A percentile compares a stretch with the other conserved stretches of the same genome.
These are phyloP conservation scores for Helichrysum umbraculigerum DNA, from an alignment of 129 eudicot species.

Conservation along the genomic window DNA sequence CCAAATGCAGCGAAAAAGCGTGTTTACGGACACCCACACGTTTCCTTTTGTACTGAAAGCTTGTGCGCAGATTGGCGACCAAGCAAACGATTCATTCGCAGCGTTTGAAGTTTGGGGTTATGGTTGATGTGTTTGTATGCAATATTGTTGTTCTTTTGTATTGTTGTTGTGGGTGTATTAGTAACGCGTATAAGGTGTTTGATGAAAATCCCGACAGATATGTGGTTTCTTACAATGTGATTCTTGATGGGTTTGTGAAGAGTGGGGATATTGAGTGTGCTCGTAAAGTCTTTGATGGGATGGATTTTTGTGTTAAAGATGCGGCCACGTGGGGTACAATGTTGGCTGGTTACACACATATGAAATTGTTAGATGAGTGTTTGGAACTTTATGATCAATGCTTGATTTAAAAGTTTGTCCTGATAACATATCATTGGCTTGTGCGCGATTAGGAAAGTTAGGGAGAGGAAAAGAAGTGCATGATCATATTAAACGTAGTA, in stretches of 20 bases:
- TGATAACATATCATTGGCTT: constrained; percentile 59
- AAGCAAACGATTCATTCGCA: constrained; percentile 43
- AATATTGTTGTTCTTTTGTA: constrained; percentile 53
- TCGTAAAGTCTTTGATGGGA: constrained; percentile 53
- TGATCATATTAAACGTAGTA: constrained; percentile 32
- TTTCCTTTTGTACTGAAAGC: constrained; percentile 69
- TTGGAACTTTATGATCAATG: constrained; percentile 60
- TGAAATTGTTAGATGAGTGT: constrained; percentile 41
- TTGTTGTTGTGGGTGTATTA: constrained; percentile 28
- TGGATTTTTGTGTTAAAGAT: constrained; percentile 51
- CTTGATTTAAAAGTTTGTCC: constrained; percentile 30
- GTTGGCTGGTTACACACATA: constrained; percentile 59
- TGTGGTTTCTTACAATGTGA: constrained; percentile 56
- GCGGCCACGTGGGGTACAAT: constrained; percentile 64
- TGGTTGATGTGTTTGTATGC: constrained; percentile 50
- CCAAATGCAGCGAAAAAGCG: constrained; percentile 47
- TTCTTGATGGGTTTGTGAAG: constrained; percentile 71
- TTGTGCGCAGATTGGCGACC: constrained; percentile 27
- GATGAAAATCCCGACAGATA: constrained; percentile 52
- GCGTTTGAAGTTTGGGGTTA: constrained; percentile 48
- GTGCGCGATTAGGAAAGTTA: constrained; percentile 59
- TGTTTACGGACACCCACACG: constrained; percentile 55
- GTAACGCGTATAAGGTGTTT: constrained; percentile 48
- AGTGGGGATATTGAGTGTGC: constrained; percentile 43
- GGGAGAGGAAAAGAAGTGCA: constrained; percentile 58